Conservation (phyloP, 179 eudicot species). For the Spinacia oleracea region DNA sequence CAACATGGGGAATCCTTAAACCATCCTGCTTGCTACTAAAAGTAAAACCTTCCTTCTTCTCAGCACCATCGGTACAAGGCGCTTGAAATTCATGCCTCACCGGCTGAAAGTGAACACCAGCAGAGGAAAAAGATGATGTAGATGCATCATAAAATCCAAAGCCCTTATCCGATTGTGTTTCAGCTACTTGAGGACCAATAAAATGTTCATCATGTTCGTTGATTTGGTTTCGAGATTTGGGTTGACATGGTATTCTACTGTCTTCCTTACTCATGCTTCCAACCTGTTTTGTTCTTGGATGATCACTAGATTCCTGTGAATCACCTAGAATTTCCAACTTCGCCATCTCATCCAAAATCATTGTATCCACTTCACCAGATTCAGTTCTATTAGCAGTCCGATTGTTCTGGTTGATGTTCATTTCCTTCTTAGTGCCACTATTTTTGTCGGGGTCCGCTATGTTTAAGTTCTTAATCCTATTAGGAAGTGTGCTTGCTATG, state of each 20-base stretch:
- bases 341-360: conserved; percentile 44
- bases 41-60: conserved; percentile 29
- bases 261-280: conserved; percentile 14
- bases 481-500: conserved; percentile 35
- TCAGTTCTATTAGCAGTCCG: conserved; percentile 11
- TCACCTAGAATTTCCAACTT: conserved; percentile 40
- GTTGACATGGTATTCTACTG: neutral
- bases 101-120: conserved; percentile 24
- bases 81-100: conserved; percentile 25
- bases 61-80: conserved; percentile 32
- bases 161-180: conserved; percentile 16
- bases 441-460: conserved; percentile 32
- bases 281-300: conserved; percentile 3
- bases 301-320: conserved; percentile 18
- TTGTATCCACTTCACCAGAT: conserved; percentile 26
- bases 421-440: conserved; percentile 20
- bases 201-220: conserved; percentile 22
- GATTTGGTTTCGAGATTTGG: conserved; percentile 6
- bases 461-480: conserved; percentile 49
- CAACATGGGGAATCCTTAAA: conserved; percentile 27
- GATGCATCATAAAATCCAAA: conserved; percentile 9
- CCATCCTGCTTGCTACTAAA: conserved; percentile 32
- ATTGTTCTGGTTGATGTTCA: conserved; percentile 13
- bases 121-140: conserved; percentile 24
- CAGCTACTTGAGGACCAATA: neutral